Base-by-base conservation (phyloP, 257 asterid genomes). In the Cinchona pubescens region DNA sequence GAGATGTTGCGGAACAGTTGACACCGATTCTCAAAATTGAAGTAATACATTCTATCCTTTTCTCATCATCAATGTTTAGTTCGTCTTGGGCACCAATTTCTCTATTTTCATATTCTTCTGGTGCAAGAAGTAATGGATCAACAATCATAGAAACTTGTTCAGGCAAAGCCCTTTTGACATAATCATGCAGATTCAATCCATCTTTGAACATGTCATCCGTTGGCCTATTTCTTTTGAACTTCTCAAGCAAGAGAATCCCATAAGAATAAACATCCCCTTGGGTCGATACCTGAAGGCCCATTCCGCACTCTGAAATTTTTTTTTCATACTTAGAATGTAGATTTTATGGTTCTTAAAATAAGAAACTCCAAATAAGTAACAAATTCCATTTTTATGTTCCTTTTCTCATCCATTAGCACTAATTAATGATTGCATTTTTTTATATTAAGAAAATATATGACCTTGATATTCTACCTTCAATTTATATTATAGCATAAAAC, bases 141-240 rank as follows among this genome's bases (percentile, higher is more conserved):
- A 63, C 55, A 16, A 77, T 77, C 35, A 61, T 72, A 32, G 16
- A 21, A 23, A 64, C 82, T 35, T 74, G 61, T 55, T 81, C 69
- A 0, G 76, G 70, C 56, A 67, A 73, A 38, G 79, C 34, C 32
- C n/a, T 34, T 3, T 49, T 46, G 34, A 61, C 82, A 45, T 75
- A 73, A 15, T 21, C 48, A 63, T 74, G 82, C 42, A 81, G 77
- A 53, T 66, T 34, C 9, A 69, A 81, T 19, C 75, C 65, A 15
- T 81, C 78, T n/a, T 21, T 18, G 67, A 81, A 78, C 67, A 68
- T 69, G 42, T 75, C 40, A 37, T 37, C 40, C 5, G 40, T 37
- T 37, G 40, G 40, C 40, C 40, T 37, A 2, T 5, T 37, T 37
- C 40, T 5, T 37, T 2, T 37, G 40, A 37, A 37, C 40, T 2